Percentiles rank a stretch among this genome's conserved stretches.
Conservation (phyloP, 78 protist species). For the Pirum gemmata region DNA sequence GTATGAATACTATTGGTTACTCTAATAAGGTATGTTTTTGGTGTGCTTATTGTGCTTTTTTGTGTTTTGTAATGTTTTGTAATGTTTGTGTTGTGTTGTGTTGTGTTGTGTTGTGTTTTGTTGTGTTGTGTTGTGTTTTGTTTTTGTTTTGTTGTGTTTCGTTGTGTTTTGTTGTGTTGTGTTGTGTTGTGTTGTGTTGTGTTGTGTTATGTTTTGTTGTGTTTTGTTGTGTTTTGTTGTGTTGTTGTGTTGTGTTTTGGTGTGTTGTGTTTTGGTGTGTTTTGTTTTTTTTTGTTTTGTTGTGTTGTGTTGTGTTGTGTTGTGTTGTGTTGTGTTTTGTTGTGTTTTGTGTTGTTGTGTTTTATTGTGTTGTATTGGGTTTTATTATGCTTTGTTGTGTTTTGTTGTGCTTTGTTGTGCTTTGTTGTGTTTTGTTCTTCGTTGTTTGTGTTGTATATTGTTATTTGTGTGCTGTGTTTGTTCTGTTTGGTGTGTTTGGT, state of each 20-base stretch:
- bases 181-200: background rate
- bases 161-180: background rate
- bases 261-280: background rate
- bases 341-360: no score
- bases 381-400: no score
- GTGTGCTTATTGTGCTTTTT: background rate
- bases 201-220: no score
- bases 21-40: background rate
- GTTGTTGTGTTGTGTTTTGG: background rate
- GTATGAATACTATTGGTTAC: slow-evolving; percentile 40
- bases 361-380: no score
- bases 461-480: no score
- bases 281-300: no score
- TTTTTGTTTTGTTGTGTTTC: background rate
- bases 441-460: no score
- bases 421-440: no score
- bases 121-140: background rate
- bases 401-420: no score
- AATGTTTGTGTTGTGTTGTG: background rate
- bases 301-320: background rate
- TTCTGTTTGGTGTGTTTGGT: no score
- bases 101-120: background rate
- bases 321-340: background rate
- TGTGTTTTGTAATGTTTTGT: background rate
- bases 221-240: background rate